These are phyloP conservation scores for Tetradesmus lagerheimii DNA, from an alignment of 139 green algal genomes.

Conservation along the genomic window DNA sequence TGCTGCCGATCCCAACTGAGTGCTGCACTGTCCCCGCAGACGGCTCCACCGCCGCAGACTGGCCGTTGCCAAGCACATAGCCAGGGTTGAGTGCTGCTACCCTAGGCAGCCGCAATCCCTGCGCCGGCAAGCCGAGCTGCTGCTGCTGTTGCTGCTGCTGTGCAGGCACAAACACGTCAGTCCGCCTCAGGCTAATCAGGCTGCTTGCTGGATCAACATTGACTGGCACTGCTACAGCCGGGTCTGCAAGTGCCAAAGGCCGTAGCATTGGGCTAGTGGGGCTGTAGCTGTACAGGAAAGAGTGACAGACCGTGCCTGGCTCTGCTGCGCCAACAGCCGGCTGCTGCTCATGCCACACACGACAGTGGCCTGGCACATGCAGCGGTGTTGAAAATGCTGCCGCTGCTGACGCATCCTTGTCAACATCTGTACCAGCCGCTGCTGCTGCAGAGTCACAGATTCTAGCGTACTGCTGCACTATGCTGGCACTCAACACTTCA, in stretches of 20 bases:
- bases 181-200: constrained; percentile 8
- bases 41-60: neutral
- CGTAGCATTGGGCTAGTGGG: neutral
- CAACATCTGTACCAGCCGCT: neutral
- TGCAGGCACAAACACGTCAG: neutral
- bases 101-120: constrained; percentile 18
- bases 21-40: constrained; percentile 5
- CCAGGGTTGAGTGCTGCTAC: constrained; percentile 25
- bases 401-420: no score
- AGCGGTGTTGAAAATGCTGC: neutral
- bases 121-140: neutral
- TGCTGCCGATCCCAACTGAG: neutral
- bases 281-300: constrained; percentile 53
- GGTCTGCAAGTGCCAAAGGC: constrained; percentile 46
- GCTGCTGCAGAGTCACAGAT: neutral
- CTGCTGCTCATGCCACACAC: constrained; percentile 7
- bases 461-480: neutral
- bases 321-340: constrained; percentile 32
- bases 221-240: constrained; percentile 45
- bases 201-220: constrained; percentile 45
- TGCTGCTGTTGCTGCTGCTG: constrained; percentile 7
- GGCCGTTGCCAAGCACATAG: neutral
- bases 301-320: constrained; percentile 47
- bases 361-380: neutral
- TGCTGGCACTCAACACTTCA: constrained; percentile 56